Conservation (phyloP, 768 basidiomycete genomes). For the Dentipellis sp. region DNA sequence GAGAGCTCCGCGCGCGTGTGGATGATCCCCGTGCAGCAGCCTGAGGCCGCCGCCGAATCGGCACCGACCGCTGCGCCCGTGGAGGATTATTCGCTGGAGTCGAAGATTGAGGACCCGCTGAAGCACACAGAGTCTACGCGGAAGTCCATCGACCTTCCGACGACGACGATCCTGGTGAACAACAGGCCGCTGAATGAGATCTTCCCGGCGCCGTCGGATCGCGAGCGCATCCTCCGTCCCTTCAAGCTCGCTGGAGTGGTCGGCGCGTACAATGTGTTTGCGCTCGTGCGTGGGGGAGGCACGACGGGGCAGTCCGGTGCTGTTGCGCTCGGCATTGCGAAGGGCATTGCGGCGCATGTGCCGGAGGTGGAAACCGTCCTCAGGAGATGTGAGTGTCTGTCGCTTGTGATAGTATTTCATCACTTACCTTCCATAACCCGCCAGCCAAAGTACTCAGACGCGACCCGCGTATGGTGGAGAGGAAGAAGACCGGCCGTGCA, state of each 20-base stretch:
- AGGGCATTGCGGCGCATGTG: slow-evolving; percentile 63
- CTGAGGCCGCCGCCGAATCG: background rate
- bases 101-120: slow-evolving; percentile 4
- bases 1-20: slow-evolving; percentile 87
- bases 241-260: slow-evolving; percentile 76
- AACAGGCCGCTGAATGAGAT: slow-evolving; percentile 69
- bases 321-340: slow-evolving; percentile 66
- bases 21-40: slow-evolving; percentile 60
- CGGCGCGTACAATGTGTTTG: slow-evolving; percentile 70
- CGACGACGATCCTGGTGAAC: slow-evolving; percentile 75
- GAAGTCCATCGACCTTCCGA: slow-evolving; percentile 29
- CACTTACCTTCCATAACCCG: background rate
- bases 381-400: slow-evolving; percentile 50
- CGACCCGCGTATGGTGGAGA: slow-evolving; percentile 96
- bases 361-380: slow-evolving; percentile 58
- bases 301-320: slow-evolving; percentile 92
- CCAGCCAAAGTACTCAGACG: slow-evolving; percentile 79
- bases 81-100: slow-evolving; percentile 2
- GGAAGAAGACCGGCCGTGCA: slow-evolving; percentile 90
- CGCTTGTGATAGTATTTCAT: background rate
- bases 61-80: background rate
- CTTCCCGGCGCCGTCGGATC: slow-evolving; percentile 67
- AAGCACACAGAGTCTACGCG: slow-evolving; percentile 5
- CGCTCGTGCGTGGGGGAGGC: slow-evolving; percentile 71
- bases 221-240: slow-evolving; percentile 76